Evolutionary conservation across 768 basidiomycete species (phyloP).

Genomic region (Tricholoma flavovirens): DNA sequence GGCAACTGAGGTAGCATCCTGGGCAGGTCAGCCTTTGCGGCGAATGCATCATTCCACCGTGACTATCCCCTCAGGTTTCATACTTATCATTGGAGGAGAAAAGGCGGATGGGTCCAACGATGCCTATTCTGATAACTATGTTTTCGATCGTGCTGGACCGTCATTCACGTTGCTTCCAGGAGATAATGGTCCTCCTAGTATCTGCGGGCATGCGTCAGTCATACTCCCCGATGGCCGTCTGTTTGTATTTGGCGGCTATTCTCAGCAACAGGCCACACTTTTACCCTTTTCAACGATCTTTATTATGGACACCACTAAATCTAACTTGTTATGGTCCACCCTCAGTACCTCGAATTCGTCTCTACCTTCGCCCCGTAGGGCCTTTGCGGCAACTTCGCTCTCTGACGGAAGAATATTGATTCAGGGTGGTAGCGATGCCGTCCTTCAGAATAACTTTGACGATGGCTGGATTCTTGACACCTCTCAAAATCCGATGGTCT

Average conservation of each 20-base stretch:
- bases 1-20: constrained; percentile 40
- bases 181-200: constrained; percentile 53
- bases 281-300: constrained; percentile 57
- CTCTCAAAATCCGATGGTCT: constrained; percentile 48
- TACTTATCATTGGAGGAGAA: constrained; percentile 77
- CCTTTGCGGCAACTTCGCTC: constrained; percentile 51
- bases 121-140: constrained; percentile 58
- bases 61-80: constrained; percentile 37
- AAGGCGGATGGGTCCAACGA: constrained; percentile 72
- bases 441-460: constrained; percentile 43
- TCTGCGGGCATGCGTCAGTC: constrained; percentile 69
- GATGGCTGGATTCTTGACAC: constrained; percentile 74
- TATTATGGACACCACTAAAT: constrained; percentile 52
- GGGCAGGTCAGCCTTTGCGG: constrained; percentile 65
- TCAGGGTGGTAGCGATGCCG: constrained; percentile 70
- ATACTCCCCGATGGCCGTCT: constrained; percentile 66
- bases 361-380: constrained; percentile 55
- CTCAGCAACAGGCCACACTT: constrained; percentile 37
- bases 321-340: constrained; percentile 43
- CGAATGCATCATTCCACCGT: constrained; percentile 72
- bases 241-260: constrained; percentile 72
- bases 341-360: constrained; percentile 31
- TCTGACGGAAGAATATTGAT: constrained; percentile 56
- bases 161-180: constrained; percentile 53
- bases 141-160: constrained; percentile 45